phyloP scores from a whole-genome alignment of 805 yeast genomes.

The Helenozyma rhizophorensis region DNA sequence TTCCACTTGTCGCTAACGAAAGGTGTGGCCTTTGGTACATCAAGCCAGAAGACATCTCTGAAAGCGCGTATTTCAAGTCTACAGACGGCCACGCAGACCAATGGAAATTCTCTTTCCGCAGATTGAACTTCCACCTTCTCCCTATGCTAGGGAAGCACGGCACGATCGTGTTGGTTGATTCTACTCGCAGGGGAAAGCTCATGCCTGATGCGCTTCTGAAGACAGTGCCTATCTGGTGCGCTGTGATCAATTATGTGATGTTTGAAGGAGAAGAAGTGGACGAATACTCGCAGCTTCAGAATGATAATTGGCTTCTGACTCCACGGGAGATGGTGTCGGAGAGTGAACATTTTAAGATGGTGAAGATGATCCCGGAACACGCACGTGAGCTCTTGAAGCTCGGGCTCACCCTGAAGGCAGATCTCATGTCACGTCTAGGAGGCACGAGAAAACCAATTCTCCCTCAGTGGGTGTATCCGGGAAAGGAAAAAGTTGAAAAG shows the following conservation, averaged over 20 bases:
- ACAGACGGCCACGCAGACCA: slow-evolving; percentile 86
- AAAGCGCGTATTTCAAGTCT: slow-evolving; percentile 74
- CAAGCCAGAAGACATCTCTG: slow-evolving; percentile 35
- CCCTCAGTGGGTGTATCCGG: slow-evolving; percentile 71
- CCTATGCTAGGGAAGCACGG: slow-evolving; percentile 36
- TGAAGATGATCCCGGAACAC: slow-evolving; percentile 43
- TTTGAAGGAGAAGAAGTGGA: slow-evolving; percentile 25
- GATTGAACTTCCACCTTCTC: slow-evolving; percentile 71
- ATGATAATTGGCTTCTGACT: slow-evolving; percentile 36
- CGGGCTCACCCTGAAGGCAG: slow-evolving; percentile 33
- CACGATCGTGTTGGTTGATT: slow-evolving; percentile 69
- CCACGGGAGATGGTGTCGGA: slow-evolving; percentile 53
- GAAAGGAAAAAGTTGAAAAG: slow-evolving; percentile 13
- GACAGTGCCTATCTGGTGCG: slow-evolving; percentile 90
- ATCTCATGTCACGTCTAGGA: slow-evolving; percentile 26
- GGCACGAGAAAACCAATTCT: slow-evolving; percentile 43
- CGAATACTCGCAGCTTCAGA: neutral
- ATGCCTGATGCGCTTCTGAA: slow-evolving; percentile 87
- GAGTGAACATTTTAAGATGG: slow-evolving; percentile 55
- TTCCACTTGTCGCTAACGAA: slow-evolving; percentile 65
- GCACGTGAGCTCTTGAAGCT: slow-evolving; percentile 40
- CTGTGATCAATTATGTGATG: slow-evolving; percentile 59
- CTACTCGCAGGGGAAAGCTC: slow-evolving; percentile 78
- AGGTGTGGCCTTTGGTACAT: slow-evolving; percentile 89
- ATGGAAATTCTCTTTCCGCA: slow-evolving; percentile 72